phyloP scores from a whole-genome alignment of 257 asterid genomes.

The Solanum lignicaule region DNA sequence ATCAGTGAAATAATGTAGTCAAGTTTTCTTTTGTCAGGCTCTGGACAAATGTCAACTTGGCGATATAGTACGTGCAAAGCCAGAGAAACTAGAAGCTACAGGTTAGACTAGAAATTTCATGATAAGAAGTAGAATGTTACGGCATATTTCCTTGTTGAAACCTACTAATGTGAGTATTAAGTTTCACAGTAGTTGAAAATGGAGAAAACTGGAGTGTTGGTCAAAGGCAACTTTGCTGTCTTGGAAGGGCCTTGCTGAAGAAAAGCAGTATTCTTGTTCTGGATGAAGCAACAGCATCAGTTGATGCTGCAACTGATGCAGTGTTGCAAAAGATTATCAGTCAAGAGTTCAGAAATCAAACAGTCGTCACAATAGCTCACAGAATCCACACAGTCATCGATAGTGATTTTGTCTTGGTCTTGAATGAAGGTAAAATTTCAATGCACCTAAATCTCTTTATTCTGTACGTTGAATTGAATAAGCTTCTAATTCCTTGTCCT shows the following conservation, averaged over 20 bases:
- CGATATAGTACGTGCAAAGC: constrained; percentile 48
- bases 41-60: constrained; percentile 88
- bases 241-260: constrained; percentile 89
- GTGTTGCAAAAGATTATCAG: constrained; percentile 64
- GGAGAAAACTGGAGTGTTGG: constrained; percentile 99
- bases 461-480: not conserved
- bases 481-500: not conserved
- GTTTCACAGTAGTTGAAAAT: constrained; percentile 68
- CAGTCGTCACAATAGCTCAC: constrained; percentile 94
- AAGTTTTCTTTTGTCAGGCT: constrained; percentile 23
- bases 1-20: too few relatives aligned
- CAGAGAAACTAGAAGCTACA: constrained; percentile 60
- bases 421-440: constrained; percentile 73
- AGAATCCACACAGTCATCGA: constrained; percentile 96
- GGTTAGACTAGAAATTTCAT: constrained; percentile 25
- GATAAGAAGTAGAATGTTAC: not conserved
- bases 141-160: not conserved
- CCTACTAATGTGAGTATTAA: not conserved
- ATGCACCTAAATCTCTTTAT: not conserved
- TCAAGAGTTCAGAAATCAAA: constrained; percentile 57
- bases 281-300: constrained; percentile 97
- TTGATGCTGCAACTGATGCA: constrained; percentile 93
- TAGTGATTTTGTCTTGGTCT: constrained; percentile 79
- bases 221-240: constrained; percentile 88
- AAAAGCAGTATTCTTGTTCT: constrained; percentile 80